These are phyloP conservation scores for Thuidium tamariscinum DNA, from an alignment of 225 moss, liverwort and hornwort genomes.

Conservation along the genomic window DNA sequence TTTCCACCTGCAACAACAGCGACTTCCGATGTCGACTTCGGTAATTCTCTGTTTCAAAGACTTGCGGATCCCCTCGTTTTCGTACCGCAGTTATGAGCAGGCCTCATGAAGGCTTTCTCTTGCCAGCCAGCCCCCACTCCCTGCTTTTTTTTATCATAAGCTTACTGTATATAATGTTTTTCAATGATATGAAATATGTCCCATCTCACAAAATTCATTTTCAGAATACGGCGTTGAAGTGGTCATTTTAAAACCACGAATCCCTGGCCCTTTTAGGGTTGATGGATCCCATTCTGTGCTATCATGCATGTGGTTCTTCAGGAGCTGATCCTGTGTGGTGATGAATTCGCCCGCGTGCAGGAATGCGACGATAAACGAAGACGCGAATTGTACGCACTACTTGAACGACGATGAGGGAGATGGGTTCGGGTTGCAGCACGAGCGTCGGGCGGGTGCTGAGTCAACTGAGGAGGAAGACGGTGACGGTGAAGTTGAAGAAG, in stretches of 20 bases:
- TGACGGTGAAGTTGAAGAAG: not conserved
- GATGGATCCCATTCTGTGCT: not conserved
- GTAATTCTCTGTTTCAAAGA: not conserved
- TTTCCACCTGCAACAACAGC: not conserved
- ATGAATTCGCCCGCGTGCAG: not conserved
- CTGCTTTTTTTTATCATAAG: not conserved
- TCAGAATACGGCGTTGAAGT: not conserved
- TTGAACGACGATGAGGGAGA: not conserved
- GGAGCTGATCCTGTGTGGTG: not conserved
- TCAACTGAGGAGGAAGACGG: not conserved
- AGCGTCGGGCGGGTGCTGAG: not conserved
- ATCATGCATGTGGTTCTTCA: not conserved
- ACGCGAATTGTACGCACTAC: not conserved
- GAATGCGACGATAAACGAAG: conserved; percentile 11
- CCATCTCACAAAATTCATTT: not conserved
- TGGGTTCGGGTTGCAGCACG: not conserved
- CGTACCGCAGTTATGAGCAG: not conserved
- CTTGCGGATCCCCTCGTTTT: not conserved
- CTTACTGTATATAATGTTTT: not conserved
- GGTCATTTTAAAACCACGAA: not conserved
- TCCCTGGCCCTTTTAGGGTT: not conserved
- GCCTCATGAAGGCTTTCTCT: not conserved
- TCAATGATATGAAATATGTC: not conserved
- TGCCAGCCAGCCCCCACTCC: not conserved
- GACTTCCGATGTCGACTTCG: not conserved